Evolutionary conservation across 495 filamentous ascomycete species (phyloP).

Genomic region (Aspergillus affinis): DNA sequence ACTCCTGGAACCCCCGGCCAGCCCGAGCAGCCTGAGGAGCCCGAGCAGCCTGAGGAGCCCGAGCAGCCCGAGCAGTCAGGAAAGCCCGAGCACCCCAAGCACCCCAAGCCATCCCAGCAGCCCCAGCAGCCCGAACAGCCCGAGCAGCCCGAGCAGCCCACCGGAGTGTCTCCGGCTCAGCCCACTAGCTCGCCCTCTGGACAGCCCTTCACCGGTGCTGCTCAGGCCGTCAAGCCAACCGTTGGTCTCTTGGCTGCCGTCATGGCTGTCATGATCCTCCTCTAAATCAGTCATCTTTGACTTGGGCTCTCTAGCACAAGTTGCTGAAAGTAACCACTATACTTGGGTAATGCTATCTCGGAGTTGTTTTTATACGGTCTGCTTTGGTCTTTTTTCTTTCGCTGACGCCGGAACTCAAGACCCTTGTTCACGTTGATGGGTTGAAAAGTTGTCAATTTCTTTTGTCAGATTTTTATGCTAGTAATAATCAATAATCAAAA

Average conservation of each 20-base stretch:
- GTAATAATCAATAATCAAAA: conserved; percentile 12
- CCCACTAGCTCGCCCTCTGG: conserved; percentile 16
- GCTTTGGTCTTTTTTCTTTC: not conserved
- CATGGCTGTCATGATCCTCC: conserved; percentile 40
- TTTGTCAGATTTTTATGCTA: conserved; percentile 13
- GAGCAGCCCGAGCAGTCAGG: not conserved
- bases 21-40: not conserved
- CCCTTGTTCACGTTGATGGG: not conserved
- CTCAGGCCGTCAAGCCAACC: conserved; percentile 34
- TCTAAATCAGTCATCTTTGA: conserved; percentile 28
- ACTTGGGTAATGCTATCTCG: not conserved
- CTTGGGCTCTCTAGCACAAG: not conserved
- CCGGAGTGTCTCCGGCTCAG: conserved; percentile 20
- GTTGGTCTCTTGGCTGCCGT: conserved; percentile 39
- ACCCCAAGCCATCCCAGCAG: not conserved
- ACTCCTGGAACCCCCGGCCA: conserved; percentile 7
- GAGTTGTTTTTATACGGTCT: conserved; percentile 4
- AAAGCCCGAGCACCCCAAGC: not conserved
- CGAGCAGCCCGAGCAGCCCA: conserved; percentile 6
- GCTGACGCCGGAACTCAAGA: conserved; percentile 8
- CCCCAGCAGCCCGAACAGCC: conserved; percentile 5
- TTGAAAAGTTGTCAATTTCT: conserved; percentile 7
- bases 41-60: conserved; percentile 4
- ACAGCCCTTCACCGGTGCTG: conserved; percentile 34
- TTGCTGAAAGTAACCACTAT: not conserved